These are phyloP conservation scores for Stevia rebaudiana DNA, from an alignment of 140 eudicot genomes.

Conservation along the genomic window DNA sequence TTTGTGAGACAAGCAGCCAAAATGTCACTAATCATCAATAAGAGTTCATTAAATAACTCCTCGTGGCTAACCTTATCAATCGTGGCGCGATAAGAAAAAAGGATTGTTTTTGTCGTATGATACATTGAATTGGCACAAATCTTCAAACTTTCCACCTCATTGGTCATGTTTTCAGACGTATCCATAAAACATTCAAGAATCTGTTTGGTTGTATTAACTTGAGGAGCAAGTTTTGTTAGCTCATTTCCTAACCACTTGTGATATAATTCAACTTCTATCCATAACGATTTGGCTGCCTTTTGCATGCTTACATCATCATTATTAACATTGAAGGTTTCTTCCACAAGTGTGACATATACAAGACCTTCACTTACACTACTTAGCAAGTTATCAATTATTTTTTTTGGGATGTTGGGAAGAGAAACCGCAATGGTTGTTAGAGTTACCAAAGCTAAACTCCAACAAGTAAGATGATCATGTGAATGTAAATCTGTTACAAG, in stretches of 20 bases:
- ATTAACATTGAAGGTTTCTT: constrained; percentile 13
- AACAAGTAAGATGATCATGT: constrained; percentile 12
- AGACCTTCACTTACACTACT: constrained; percentile 2
- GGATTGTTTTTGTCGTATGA: constrained; percentile 13
- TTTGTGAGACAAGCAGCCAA: constrained; percentile 6
- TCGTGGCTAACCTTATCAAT: neutral
- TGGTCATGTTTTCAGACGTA: constrained; percentile 5
- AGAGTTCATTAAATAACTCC: constrained; percentile 16
- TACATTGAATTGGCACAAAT: constrained; percentile 33
- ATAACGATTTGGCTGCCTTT: constrained; percentile 22
- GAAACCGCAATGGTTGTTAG: constrained; percentile 30
- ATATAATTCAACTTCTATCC: constrained; percentile 34
- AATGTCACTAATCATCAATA: constrained; percentile 25
- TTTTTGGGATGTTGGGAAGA: constrained; percentile 14
- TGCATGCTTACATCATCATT: neutral
- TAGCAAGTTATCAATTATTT: neutral
- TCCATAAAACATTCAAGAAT: constrained; percentile 10
- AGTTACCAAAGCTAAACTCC: constrained; percentile 32
- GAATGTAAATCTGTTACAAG: constrained; percentile 12
- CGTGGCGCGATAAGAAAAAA: neutral
- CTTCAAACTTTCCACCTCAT: neutral
- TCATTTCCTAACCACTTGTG: constrained; percentile 26
- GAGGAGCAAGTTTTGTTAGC: neutral
- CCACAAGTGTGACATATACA: constrained; percentile 13
- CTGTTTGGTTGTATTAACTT: neutral